These are phyloP conservation scores for Gnetum montanum DNA, from an alignment of 75 land plant genomes.

Conservation along the genomic window DNA sequence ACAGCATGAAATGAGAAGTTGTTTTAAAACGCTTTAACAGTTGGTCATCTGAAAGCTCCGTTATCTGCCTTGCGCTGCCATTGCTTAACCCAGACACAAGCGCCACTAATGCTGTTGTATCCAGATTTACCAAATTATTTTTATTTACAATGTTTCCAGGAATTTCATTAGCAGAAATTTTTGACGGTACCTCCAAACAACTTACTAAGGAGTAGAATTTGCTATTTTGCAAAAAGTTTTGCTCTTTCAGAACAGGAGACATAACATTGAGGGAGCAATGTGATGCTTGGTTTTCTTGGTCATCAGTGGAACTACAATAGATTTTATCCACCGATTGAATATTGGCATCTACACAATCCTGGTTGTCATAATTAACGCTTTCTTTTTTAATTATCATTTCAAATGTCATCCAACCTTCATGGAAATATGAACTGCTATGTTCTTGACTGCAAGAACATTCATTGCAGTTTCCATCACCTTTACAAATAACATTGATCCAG, in stretches of 20 bases:
- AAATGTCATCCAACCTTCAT: slow-evolving; percentile 8
- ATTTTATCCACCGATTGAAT: neutral
- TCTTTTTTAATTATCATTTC: slow-evolving; percentile 1
- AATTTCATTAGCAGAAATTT: no score
- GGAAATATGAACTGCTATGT: neutral
- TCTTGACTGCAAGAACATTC: neutral
- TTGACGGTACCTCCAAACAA: slow-evolving; percentile 13
- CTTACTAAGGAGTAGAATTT: slow-evolving; percentile 27
- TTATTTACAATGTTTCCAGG: slow-evolving; percentile 2
- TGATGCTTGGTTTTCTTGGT: neutral
- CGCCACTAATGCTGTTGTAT: slow-evolving; percentile 91
- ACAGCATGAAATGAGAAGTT: slow-evolving; percentile 61
- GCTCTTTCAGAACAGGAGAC: neutral
- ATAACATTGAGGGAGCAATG: neutral
- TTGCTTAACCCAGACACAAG: slow-evolving; percentile 90
- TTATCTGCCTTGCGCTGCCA: slow-evolving; percentile 44
- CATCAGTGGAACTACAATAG: neutral
- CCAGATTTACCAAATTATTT: slow-evolving; percentile 55
- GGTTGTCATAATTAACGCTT: neutral
- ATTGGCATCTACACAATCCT: neutral
- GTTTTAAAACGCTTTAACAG: slow-evolving; percentile 49
- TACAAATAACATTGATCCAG: slow-evolving; percentile 28
- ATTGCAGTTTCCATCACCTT: neutral
- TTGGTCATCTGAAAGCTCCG: slow-evolving; percentile 27
- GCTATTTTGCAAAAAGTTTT: neutral